Conservation (phyloP, 768 basidiomycete genomes). For the Auricularia sp. region DNA sequence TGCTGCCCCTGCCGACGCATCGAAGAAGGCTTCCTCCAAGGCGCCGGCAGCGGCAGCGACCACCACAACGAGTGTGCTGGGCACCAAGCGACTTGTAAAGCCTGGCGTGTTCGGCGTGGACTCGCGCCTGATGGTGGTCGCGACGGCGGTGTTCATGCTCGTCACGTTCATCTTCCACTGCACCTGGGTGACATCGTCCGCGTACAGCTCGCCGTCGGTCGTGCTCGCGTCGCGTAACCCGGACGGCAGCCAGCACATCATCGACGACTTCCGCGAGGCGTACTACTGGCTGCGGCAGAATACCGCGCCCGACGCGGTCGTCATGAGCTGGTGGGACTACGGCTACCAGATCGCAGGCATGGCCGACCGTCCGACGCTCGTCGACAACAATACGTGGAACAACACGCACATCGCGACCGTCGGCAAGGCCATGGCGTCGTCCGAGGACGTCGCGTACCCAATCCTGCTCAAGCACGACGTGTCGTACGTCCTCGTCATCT, state of each 20-base stretch:
- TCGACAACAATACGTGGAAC: conserved; percentile 99
- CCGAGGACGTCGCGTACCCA: conserved; percentile 93
- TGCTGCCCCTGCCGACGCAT: conserved; percentile 20
- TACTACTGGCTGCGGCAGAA: conserved; percentile 98
- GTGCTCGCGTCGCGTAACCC: conserved; percentile 70
- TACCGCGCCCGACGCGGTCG: conserved; percentile 81
- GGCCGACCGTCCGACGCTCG: conserved; percentile 91
- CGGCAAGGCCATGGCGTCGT: conserved; percentile 93
- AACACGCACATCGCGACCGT: conserved; percentile 99
- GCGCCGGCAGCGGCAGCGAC: conserved; percentile 26
- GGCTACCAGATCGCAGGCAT: conserved; percentile 99
- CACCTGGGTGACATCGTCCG: conserved; percentile 89
- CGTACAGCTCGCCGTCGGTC: conserved; percentile 96
- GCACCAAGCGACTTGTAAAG: conserved; percentile 6
- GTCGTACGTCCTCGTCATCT: conserved; percentile 93
- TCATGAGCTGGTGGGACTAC: conserved; percentile 99
- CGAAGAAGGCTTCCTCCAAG: conserved; percentile 50
- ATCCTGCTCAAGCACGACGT: conserved; percentile 96
- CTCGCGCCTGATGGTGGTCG: conserved; percentile 62
- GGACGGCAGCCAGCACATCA: conserved; percentile 88
- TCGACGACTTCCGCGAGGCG: conserved; percentile 98
- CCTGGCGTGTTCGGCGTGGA: conserved; percentile 80
- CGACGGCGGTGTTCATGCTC: conserved; percentile 69
- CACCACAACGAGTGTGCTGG: background rate
- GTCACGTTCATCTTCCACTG: conserved; percentile 91